Conservation (phyloP, 2,329 filamentous ascomycete genomes). For the Fusarium burgessii region DNA sequence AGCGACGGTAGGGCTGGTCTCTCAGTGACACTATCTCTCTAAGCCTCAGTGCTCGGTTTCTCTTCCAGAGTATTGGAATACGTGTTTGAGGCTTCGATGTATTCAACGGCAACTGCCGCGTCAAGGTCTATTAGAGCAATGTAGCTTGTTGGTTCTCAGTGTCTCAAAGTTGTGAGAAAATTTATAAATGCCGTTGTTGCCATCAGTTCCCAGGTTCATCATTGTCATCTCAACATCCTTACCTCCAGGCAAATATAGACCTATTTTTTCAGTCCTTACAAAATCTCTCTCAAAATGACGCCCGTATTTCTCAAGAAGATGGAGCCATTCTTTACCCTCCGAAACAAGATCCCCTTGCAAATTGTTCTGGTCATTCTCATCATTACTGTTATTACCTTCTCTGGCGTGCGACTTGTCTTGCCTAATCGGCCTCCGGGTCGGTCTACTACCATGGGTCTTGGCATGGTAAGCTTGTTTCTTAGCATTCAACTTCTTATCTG, state of each 20-base stretch:
- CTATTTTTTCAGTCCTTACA: too few relatives aligned
- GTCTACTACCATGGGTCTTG: constrained; percentile 34
- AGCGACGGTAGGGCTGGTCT: not conserved
- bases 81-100: not conserved
- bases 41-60: constrained; percentile 13
- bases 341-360: constrained; percentile 3
- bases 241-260: not conserved
- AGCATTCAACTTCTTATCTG: not conserved
- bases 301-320: constrained; percentile 1
- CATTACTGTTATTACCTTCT: constrained; percentile 22
- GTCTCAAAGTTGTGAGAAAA: not conserved
- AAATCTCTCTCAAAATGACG: not conserved
- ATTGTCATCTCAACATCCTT: not conserved
- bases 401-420: constrained; percentile 26
- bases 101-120: not conserved
- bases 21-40: not conserved
- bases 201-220: not conserved
- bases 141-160: not conserved
- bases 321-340: constrained; percentile 1
- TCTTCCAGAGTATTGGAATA: constrained; percentile 1
- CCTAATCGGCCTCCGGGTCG: constrained; percentile 28
- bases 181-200: not conserved
- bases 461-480: constrained; percentile 30
- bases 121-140: not conserved
- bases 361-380: constrained; percentile 4